Evolutionary conservation across 1,139 yeast genomes (phyloP).

Genomic region (Lodderomyces theae): DNA sequence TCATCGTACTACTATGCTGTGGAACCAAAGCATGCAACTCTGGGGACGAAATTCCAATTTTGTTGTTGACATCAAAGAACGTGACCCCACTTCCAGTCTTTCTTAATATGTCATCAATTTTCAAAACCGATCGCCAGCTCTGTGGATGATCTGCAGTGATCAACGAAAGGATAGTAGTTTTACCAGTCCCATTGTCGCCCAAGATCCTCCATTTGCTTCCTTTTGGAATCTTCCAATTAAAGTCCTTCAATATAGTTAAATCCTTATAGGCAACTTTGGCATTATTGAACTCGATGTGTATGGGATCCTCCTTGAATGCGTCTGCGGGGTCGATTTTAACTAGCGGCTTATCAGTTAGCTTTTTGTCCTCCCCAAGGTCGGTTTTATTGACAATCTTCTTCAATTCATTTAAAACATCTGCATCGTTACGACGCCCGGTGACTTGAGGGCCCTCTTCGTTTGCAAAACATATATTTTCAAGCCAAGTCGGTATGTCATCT

Average conservation of each 20-base stretch:
- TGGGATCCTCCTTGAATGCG: slow-evolving; percentile 1
- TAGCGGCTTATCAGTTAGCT: background rate
- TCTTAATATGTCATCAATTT: slow-evolving; percentile 64
- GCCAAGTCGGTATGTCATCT: slow-evolving; percentile 77
- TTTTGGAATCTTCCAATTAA: slow-evolving; percentile 62
- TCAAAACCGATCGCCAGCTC: slow-evolving; percentile 76
- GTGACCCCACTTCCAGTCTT: slow-evolving; percentile 67
- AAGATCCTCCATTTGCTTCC: slow-evolving; percentile 88
- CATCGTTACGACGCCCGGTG: background rate
- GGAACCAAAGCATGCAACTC: slow-evolving; percentile 88
- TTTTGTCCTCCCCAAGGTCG: background rate
- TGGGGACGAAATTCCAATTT: slow-evolving; percentile 88
- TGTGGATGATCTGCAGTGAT: slow-evolving; percentile 96
- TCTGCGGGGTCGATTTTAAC: background rate
- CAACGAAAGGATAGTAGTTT: slow-evolving; percentile 79
- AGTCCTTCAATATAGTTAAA: slow-evolving; percentile 53
- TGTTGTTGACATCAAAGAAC: slow-evolving; percentile 73
- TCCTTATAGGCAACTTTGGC: slow-evolving; percentile 70
- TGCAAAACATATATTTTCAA: slow-evolving; percentile 65
- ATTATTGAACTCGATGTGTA: slow-evolving; percentile 57
- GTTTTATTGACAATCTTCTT: background rate
- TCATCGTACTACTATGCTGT: slow-evolving; percentile 44
- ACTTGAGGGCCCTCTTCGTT: slow-evolving; percentile 49
- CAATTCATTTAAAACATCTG: background rate
- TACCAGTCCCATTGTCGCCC: slow-evolving; percentile 92